Base-by-base conservation (phyloP, 257 asterid species). In the Pogostemon cablin region DNA sequence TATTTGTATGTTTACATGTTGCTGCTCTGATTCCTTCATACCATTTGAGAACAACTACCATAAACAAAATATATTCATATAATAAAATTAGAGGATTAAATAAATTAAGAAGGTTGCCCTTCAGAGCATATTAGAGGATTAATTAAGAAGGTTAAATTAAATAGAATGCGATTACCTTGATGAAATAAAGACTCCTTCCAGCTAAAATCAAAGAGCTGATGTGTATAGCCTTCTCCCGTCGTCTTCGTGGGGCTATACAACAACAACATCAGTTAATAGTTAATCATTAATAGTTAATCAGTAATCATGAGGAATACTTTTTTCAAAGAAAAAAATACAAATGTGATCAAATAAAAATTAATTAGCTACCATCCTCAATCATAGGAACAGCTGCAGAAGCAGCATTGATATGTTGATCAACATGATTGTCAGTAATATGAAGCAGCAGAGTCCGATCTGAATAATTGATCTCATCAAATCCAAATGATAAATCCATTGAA, bases 41-140 rank as follows among this genome's bases (percentile, higher is more conserved):
- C 86, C 91, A 78, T 84, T 86, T 17, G 90, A 82, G 85, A 90
- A 88, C 75, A 90, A 62, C 97, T 90, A 71, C 9, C 72, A 59
- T 49, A 40, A 10, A 47, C 46, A 67, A 57, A n/a, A 38, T 60
- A 78, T 11, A 11, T 1, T 3, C 54, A 48, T 11, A 5, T 62
- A 34, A 41, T n/a, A 15, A 62, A 1, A 9, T 40, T 46, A 68
- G 35, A 71, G 58, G 41, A 52, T 5, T 38, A 7, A 60, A 34
- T 44, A 55, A 35, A 4, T 39, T 34, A 48, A 65, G 71, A 74
- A n/a, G n/a, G 50, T n/a, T n/a, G n/a, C n/a, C n/a, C n/a, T n/a
- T n/a, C n/a, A n/a, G n/a, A n/a, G n/a, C n/a, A n/a, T n/a, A n/a
- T n/a, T n/a, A n/a, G n/a, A n/a, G n/a, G n/a, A n/a, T n/a, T n/a